Evolutionary conservation across 306 rosid genomes (phyloP).

Genomic region (Sicyos baderoa): DNA sequence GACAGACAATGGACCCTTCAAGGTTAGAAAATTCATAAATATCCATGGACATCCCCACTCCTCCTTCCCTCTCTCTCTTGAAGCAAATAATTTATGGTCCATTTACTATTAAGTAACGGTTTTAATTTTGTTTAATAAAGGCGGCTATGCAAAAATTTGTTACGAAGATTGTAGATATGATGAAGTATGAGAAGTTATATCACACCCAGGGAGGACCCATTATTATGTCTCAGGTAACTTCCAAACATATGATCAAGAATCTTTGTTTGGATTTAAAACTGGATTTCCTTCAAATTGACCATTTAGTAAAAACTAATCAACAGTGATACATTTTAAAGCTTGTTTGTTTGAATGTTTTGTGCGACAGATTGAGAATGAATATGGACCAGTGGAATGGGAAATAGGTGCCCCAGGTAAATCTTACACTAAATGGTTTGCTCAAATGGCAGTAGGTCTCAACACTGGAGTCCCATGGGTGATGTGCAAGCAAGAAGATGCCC

Average conservation of each 20-base stretch:
- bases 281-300: slow-evolving; percentile 4
- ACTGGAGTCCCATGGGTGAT: slow-evolving; percentile 97
- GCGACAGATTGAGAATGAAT: slow-evolving; percentile 85
- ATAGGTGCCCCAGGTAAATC: slow-evolving; percentile 78
- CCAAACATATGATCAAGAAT: not conserved
- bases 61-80: not conserved
- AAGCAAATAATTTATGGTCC: slow-evolving; percentile 2
- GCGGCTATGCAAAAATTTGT: slow-evolving; percentile 81
- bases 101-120: not conserved
- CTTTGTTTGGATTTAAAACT: slow-evolving; percentile 19
- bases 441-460: slow-evolving; percentile 74
- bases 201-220: slow-evolving; percentile 92
- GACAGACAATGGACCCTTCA: slow-evolving; percentile 84
- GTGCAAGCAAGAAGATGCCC: slow-evolving; percentile 99
- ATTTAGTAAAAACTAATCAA: not conserved
- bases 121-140: slow-evolving; percentile 30
- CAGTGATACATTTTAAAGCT: not conserved
- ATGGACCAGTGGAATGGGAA: slow-evolving; percentile 78
- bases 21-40: slow-evolving; percentile 34
- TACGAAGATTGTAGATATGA: slow-evolving; percentile 54
- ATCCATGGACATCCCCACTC: not conserved
- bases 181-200: slow-evolving; percentile 74
- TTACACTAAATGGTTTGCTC: slow-evolving; percentile 74
- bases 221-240: slow-evolving; percentile 67
- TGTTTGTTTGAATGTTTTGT: slow-evolving; percentile 12